Evolutionary conservation across 257 asterid species (phyloP), one percentile per base, ranked within the genome.

Genomic region (Primulina eburnea): DNA sequence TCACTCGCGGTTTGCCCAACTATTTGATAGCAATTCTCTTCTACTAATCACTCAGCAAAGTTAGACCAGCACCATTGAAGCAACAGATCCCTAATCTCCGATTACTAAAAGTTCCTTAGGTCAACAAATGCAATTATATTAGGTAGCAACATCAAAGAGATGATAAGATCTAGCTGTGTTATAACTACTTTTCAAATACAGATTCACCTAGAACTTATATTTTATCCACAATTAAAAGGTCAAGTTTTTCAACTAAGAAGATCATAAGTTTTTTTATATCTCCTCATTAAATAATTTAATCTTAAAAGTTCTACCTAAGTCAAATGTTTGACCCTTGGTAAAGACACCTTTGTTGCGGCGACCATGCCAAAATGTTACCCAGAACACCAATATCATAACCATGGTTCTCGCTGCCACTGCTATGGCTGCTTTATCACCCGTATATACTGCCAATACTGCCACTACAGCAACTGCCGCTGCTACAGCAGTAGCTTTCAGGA

Each of bases 251-350:
- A 53, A 79, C 53, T 17, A 5, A 58, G 21, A 58, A 60, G 29
- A 75, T 64, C 56, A 71, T 60, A 72, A 75, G 70, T 73, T 75
- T 68, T 79, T 38, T 67, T 21, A 71, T 68, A 71, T 71, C 69
- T 80, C 67, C 81, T 77, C 57, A 75, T 76, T 83, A 76, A 64
- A 80, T 79, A 50, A 74, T 76, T 83, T 79, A 80, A 69, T 84
- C 80, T 79, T 78, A 84, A 75, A 84, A 80, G 84, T 67, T 82
- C 96, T 78, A 92, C 98, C 98, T 85, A 89, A 85, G 84, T 82
- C 90, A 79, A 79, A 86, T 76, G 84, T 85, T 82, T 55, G 87
- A 84, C 80, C 85, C 92, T 92, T 86, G 83, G 89, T 73, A 82
- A 89, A 75, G 81, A 79, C 81, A 85, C 73, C 78, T 78, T 75